Evolutionary conservation across 148 eudicot species (phyloP), one percentile per base, ranked within the genome.

Genomic region (Selenicereus undatus): DNA sequence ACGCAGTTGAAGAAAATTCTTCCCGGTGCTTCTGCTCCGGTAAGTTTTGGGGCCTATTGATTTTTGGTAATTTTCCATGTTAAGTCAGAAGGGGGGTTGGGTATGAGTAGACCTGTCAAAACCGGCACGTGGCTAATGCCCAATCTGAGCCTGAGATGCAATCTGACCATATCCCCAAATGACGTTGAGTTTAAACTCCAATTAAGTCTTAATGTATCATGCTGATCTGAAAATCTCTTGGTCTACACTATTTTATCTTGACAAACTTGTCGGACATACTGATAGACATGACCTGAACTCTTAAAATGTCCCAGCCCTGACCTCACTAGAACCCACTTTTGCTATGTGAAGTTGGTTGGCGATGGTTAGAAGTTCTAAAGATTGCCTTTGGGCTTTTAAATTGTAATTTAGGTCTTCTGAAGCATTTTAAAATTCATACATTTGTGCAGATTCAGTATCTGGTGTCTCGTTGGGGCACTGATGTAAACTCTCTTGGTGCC

Each of bases 381-480:
- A 52, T 52, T 12, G 16, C 58, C 18, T 52, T 52, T 12, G 58
- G 58, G 14, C 36, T 13, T 32, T 32, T 32, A 32, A 32, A 32
- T 32, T 11, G 54, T 64, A 66, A 7, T 78, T 30, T 76, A 1
- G 29, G 21, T 24, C 11, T 45, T 32, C 48, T 60, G 70, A 75
- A 39, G 8, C 8, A 16, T 43, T 48, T 26, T 18, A 42, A 0
- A 42, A 62, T 27, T 50, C 11, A 51, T 39, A n/a, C 56, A 9
- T 68, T 8, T 27, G 2, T 87, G 94, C 94, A 97, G 99, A 90
- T 97, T 69, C 98, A 94, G 62, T 85, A 89, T 87, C 89, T 97
- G 52, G 99, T 97, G 26, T 97, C 99, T 45, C 91, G 82, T n/a
- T 97, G 99, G 98, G 99, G 99, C 52, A 79, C 95, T 0, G 98